Evolutionary conservation across 257 asterid species (phyloP).

Genomic region (Solanum bulbocastanum): DNA sequence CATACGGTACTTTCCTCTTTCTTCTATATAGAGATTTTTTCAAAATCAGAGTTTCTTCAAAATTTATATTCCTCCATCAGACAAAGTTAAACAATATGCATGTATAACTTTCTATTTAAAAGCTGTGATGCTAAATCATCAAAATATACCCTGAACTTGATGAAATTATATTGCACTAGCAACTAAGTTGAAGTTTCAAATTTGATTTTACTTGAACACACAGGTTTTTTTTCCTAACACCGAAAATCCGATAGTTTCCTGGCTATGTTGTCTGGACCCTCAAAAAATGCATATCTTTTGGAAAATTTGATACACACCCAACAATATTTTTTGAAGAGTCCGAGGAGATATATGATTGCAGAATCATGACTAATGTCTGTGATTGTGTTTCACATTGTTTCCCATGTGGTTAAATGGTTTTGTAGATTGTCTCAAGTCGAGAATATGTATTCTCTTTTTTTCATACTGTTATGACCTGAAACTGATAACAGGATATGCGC

Average conservation of each 20-base stretch:
- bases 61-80: not conserved
- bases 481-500: not conserved
- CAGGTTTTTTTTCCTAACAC: not conserved
- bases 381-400: not conserved
- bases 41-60: not conserved
- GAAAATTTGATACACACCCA: not conserved
- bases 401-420: not conserved
- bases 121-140: not conserved
- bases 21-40: not conserved
- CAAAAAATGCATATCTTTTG: not conserved
- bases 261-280: not conserved
- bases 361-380: not conserved
- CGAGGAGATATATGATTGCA: not conserved
- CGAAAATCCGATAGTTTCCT: not conserved
- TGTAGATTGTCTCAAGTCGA: not conserved
- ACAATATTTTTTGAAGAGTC: not conserved
- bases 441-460: not conserved
- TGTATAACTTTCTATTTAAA: not conserved
- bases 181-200: not conserved
- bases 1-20: conserved; percentile 51
- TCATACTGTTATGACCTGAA: not conserved
- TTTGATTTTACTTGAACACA: not conserved
- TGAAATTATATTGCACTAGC: not conserved
- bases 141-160: not conserved
- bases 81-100: not conserved